Evolutionary conservation across 352 stramenopile genomes (phyloP).

Genomic region (Thraustochytrium sp.): DNA sequence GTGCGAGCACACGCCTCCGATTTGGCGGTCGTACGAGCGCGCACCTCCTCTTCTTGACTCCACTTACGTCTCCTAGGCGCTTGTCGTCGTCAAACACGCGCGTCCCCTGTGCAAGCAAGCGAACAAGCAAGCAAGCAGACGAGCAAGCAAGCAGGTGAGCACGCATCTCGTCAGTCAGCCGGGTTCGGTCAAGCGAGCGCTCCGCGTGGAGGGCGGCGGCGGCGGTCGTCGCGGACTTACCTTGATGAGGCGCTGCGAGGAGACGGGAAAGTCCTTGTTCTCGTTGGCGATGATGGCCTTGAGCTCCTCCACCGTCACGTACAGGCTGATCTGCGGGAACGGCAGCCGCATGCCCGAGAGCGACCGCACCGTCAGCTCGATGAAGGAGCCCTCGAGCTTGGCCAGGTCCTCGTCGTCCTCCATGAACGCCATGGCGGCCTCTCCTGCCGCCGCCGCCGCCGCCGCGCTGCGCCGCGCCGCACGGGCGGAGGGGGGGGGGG

Average conservation of each 20-base stretch:
- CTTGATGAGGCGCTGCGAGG: neutral
- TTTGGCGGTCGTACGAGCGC: too few relatives aligned
- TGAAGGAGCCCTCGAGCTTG: neutral
- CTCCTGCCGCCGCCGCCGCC: too few relatives aligned
- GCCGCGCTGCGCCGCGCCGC: too few relatives aligned
- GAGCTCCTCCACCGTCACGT: constrained; percentile 5
- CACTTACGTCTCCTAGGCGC: neutral
- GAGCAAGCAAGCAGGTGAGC: too few relatives aligned
- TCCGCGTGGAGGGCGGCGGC: too few relatives aligned
- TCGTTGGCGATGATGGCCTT: neutral
- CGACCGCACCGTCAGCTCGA: constrained; percentile 10
- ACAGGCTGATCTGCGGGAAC: constrained; percentile 29
- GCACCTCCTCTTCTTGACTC: too few relatives aligned
- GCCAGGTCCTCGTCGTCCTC: neutral
- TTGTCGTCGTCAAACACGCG: neutral
- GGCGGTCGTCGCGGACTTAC: neutral
- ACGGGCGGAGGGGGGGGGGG: too few relatives aligned
- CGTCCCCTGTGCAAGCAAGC: neutral
- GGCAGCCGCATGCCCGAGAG: neutral
- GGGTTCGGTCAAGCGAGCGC: too few relatives aligned
- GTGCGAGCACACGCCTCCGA: too few relatives aligned
- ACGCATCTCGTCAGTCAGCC: too few relatives aligned
- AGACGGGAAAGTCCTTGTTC: neutral
- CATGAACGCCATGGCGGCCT: too few relatives aligned
- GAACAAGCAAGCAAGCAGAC: neutral